These are phyloP conservation scores for Przewalskia tangutica DNA, from an alignment of 257 asterid genomes.

Conservation along the genomic window DNA sequence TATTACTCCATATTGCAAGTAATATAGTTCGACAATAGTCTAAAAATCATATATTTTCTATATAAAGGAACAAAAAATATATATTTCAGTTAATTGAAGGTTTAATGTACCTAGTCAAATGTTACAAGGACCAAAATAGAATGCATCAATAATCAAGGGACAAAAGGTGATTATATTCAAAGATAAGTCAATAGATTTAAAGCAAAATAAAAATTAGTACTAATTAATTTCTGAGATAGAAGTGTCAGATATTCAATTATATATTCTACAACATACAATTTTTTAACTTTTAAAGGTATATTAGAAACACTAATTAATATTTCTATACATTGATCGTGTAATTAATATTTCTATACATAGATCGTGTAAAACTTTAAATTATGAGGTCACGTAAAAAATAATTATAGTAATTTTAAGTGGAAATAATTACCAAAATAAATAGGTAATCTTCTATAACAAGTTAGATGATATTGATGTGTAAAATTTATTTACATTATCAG, in stretches of 20 bases:
- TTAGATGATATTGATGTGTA: too few relatives aligned
- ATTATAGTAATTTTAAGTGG: not conserved
- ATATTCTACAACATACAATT: too few relatives aligned
- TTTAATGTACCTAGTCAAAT: too few relatives aligned
- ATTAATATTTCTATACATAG: not conserved
- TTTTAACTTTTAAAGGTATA: not conserved
- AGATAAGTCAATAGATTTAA: not conserved
- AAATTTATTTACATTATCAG: too few relatives aligned
- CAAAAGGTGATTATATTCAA: not conserved
- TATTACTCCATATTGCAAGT: too few relatives aligned
- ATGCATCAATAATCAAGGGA: too few relatives aligned
- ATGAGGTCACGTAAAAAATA: not conserved
- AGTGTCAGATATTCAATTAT: too few relatives aligned
- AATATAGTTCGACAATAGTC: too few relatives aligned
- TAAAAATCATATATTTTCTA: too few relatives aligned
- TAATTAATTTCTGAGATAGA: not conserved
- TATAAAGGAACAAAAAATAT: too few relatives aligned
- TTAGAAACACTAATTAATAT: not conserved
- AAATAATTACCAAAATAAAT: not conserved
- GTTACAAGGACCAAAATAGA: too few relatives aligned
- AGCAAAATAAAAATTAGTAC: not conserved
- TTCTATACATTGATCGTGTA: not conserved
- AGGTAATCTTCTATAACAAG: not conserved
- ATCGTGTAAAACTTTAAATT: not conserved
- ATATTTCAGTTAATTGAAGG: too few relatives aligned